phyloP scores from a whole-genome alignment of 768 basidiomycete genomes.

The Pleurotus sapidus region DNA sequence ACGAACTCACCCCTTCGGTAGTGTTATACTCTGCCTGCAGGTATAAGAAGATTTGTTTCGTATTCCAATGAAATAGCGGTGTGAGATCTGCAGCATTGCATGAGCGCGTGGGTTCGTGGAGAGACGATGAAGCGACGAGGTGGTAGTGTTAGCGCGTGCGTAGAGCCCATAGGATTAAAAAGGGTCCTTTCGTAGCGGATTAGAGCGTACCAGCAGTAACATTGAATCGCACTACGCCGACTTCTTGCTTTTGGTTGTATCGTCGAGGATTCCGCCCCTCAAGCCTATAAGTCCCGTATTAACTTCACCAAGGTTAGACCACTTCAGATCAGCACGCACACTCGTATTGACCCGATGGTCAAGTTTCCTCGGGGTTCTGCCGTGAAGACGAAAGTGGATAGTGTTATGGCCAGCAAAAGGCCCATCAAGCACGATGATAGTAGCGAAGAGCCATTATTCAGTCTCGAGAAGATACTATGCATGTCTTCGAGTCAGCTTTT shows the following conservation, averaged over 20 bases:
- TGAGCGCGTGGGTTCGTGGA: not conserved
- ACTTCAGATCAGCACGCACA: conserved; percentile 44
- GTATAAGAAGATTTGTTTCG: conserved; percentile 91
- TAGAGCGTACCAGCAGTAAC: conserved; percentile 63
- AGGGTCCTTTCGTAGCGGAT: not conserved
- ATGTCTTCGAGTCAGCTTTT: no score
- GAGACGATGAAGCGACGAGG: not conserved
- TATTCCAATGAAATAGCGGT: conserved; percentile 92
- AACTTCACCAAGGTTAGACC: conserved; percentile 4
- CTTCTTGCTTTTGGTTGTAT: conserved; percentile 66
- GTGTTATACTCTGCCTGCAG: conserved; percentile 73
- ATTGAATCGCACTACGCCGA: conserved; percentile 80
- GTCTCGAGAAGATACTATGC: conserved; percentile 68
- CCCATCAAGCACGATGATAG: conserved; percentile 75
- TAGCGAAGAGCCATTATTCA: conserved; percentile 73
- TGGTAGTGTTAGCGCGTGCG: not conserved
- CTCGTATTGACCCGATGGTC: conserved; percentile 65
- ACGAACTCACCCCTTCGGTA: conserved; percentile 60
- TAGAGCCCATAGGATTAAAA: no score
- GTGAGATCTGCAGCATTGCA: conserved; percentile 55
- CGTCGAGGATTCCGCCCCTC: conserved; percentile 38
- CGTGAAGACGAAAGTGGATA: conserved; percentile 68
- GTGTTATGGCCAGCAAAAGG: conserved; percentile 64
- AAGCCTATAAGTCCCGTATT: not conserved
- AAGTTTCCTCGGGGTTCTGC: conserved; percentile 57